A percentile compares a stretch with the other conserved stretches of the same genome.
phyloP scores from a whole-genome alignment of 2,329 filamentous ascomycete species.

The Trichoderma sp. region DNA sequence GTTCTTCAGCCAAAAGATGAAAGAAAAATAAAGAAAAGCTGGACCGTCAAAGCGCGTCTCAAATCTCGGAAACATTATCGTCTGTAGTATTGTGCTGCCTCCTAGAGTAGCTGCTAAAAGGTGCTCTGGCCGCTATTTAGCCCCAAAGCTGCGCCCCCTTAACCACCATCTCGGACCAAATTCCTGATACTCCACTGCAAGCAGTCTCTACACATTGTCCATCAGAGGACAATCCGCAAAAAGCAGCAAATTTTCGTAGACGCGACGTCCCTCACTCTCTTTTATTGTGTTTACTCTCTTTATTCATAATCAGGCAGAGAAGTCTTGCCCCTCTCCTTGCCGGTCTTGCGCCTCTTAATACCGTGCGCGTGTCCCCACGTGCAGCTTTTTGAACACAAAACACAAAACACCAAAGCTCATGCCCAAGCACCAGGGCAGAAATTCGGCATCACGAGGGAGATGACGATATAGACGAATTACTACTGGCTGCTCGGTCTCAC shows the following conservation, averaged over 20 bases:
- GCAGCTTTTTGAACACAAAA: background rate
- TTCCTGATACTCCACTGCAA: background rate
- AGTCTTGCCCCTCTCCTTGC: background rate
- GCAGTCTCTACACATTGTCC: conserved; percentile 5
- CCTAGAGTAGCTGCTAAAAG: background rate
- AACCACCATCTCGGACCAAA: background rate
- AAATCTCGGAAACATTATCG: background rate
- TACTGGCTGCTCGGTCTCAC: background rate
- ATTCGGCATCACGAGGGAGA: background rate
- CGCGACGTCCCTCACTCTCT: background rate
- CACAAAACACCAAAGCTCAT: background rate
- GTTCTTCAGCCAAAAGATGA: background rate
- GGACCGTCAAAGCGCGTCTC: background rate
- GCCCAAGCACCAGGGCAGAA: background rate
- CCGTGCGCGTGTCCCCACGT: background rate
- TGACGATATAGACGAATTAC: background rate
- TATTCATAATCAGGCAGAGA: background rate
- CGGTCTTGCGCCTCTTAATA: background rate
- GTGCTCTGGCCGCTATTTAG: conserved; percentile 6
- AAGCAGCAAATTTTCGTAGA: background rate
- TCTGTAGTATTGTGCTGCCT: background rate
- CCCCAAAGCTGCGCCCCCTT: conserved; percentile 12
- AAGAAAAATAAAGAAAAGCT: background rate
- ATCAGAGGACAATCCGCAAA: background rate
- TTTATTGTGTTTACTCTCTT: background rate